Evolutionary conservation across 2,329 filamentous ascomycete genomes (phyloP).

Genomic region (Diaporthe amygdali): DNA sequence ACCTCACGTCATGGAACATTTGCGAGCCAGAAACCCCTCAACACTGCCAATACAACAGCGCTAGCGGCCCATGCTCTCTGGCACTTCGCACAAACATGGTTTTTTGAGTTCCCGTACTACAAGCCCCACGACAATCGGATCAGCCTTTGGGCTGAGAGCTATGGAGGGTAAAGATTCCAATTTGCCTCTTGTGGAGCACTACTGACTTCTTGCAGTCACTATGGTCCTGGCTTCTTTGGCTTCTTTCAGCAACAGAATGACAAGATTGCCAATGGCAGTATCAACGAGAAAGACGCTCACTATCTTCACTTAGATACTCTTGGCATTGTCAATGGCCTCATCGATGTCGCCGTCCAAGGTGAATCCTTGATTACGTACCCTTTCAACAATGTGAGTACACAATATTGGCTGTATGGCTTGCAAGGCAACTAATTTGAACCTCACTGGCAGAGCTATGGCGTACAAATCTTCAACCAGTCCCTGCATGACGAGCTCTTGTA

Average conservation of each 20-base stretch:
- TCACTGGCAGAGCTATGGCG: slow-evolving; percentile 45
- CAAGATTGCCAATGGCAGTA: slow-evolving; percentile 35
- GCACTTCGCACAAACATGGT: slow-evolving; percentile 66
- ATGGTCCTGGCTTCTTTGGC: slow-evolving; percentile 44
- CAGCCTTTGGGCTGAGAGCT: slow-evolving; percentile 27
- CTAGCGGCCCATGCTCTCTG: slow-evolving; percentile 60
- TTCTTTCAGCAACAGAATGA: slow-evolving; percentile 51
- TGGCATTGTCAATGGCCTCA: slow-evolving; percentile 61
- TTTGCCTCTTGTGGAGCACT: too few species aligned
- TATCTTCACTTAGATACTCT: slow-evolving; percentile 50
- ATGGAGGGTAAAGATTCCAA: slow-evolving; percentile 8
- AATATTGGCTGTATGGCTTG: not conserved
- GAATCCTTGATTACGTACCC: slow-evolving; percentile 55
- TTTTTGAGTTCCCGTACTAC: slow-evolving; percentile 60
- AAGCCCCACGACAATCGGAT: slow-evolving; percentile 42
- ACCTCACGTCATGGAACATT: slow-evolving; percentile 42
- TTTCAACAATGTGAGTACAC: slow-evolving; percentile 54
- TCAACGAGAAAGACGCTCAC: slow-evolving; percentile 21
- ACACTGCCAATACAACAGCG: slow-evolving; percentile 53
- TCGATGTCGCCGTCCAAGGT: slow-evolving; percentile 54
- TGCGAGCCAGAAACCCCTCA: slow-evolving; percentile 42
- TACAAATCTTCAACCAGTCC: slow-evolving; percentile 54
- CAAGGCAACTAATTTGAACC: not conserved
- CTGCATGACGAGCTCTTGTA: slow-evolving; percentile 49
- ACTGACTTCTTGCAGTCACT: slow-evolving; percentile 31